These are phyloP conservation scores for Penicillium sp. DNA, from an alignment of 2,329 filamentous ascomycete genomes.

Conservation along the genomic window DNA sequence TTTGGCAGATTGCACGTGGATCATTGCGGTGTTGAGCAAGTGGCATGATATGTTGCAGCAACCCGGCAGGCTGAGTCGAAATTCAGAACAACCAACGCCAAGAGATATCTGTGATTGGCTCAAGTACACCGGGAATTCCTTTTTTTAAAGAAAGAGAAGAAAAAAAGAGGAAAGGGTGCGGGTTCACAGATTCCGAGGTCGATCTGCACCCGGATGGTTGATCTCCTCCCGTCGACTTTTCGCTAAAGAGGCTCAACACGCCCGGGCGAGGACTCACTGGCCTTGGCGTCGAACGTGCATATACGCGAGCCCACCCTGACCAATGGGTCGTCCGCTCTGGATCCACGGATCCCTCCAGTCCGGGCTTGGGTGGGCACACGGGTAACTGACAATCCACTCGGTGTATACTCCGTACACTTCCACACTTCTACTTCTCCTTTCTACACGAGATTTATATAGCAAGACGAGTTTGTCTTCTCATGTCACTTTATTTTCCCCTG, in stretches of 20 bases:
- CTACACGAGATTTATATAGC: not conserved
- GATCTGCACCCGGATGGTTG: not conserved
- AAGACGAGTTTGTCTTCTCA: no score
- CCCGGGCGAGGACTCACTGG: not conserved
- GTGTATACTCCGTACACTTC: not conserved
- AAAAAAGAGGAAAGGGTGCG: not conserved
- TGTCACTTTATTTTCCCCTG: no score
- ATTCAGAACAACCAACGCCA: not conserved
- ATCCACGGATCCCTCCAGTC: not conserved
- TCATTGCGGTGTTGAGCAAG: not conserved
- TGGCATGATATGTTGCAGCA: not conserved
- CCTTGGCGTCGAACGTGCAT: not conserved
- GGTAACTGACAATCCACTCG: not conserved
- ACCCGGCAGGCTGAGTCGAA: not conserved
- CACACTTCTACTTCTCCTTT: not conserved
- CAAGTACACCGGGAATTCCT: not conserved
- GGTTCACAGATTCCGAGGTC: not conserved
- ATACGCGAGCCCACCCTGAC: not conserved
- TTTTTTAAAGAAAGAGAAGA: not conserved
- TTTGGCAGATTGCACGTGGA: constrained; percentile 3
- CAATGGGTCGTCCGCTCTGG: not conserved
- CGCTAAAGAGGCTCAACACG: constrained; percentile 5
- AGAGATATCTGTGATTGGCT: not conserved
- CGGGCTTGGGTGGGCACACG: not conserved
- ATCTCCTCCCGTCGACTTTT: not conserved